phyloP scores from a whole-genome alignment of 2,329 filamentous ascomycete genomes.

The Claviceps arundinis region DNA sequence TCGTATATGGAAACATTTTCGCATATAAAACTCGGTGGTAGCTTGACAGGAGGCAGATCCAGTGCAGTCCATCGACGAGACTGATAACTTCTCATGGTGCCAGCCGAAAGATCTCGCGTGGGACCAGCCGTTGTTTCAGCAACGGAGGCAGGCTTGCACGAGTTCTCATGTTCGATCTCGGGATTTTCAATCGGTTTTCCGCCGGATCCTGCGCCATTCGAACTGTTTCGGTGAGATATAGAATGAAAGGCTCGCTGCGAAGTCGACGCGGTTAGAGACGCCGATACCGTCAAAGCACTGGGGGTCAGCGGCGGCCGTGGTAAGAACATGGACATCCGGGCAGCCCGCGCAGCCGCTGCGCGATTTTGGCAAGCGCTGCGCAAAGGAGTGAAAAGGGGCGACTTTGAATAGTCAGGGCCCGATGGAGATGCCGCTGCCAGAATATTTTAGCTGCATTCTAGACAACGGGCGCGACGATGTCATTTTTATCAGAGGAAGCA shows the following conservation, averaged over 20 bases:
- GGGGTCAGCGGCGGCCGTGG: conserved; percentile 17
- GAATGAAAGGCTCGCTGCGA: conserved; percentile 12
- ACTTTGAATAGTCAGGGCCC: neutral
- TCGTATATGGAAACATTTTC: conserved; percentile 29
- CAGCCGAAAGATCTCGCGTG: conserved; percentile 12
- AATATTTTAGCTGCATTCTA: neutral
- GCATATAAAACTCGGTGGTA: conserved; percentile 45
- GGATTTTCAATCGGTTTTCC: conserved; percentile 17
- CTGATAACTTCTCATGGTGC: conserved; percentile 18
- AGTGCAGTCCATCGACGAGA: conserved; percentile 21
- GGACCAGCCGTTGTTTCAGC: conserved; percentile 16
- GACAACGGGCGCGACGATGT: neutral
- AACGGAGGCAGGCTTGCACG: conserved; percentile 15
- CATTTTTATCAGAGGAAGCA: too few relatives aligned
- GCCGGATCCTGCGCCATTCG: conserved; percentile 10
- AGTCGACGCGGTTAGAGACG: conserved; percentile 8
- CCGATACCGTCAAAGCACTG: conserved; percentile 13
- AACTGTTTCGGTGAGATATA: conserved; percentile 8
- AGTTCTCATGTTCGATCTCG: conserved; percentile 14
- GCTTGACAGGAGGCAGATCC: conserved; percentile 35
- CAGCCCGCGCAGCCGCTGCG: conserved; percentile 3
- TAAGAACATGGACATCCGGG: conserved; percentile 19
- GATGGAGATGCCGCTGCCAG: neutral
- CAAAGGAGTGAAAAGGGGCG: neutral
- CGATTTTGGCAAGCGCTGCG: neutral